Evolutionary conservation across 352 stramenopile species (phyloP).

Genomic region (Globisporangium canariense): DNA sequence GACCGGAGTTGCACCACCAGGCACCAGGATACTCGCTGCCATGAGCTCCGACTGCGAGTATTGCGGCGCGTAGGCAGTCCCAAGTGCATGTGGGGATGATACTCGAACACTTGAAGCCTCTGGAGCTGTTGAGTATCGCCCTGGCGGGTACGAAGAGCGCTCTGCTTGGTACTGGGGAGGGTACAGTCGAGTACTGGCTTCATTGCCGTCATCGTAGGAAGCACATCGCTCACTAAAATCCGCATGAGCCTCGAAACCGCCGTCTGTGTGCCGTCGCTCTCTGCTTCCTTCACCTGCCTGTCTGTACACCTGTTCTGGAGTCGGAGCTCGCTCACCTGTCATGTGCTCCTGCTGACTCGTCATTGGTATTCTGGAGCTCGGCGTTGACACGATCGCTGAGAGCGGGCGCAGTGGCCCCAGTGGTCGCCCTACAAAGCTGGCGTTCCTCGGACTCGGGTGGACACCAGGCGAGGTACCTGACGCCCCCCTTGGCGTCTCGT

Average conservation of each 20-base stretch:
- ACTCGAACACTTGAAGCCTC: neutral
- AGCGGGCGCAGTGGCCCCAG: slow-evolving; percentile 8
- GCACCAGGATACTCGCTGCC: slow-evolving; percentile 11
- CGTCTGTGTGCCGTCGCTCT: neutral
- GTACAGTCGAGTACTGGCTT: neutral
- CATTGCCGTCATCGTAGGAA: neutral
- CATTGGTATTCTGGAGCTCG: slow-evolving; percentile 7
- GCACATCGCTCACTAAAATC: neutral
- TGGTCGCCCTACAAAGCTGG: neutral
- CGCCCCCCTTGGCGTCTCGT: neutral
- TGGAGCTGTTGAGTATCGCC: neutral
- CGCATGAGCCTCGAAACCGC: neutral
- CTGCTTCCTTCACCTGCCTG: neutral
- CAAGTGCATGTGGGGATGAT: neutral
- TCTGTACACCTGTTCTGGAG: neutral
- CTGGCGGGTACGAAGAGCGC: neutral
- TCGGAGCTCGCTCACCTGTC: neutral
- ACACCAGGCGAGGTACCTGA: neutral
- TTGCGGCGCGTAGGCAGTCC: neutral
- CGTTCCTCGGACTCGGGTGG: neutral
- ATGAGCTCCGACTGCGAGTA: slow-evolving; percentile 17
- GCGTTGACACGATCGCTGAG: slow-evolving; percentile 6
- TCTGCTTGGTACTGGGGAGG: neutral
- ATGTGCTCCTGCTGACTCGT: neutral
- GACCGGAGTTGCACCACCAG: neutral